phyloP scores from a whole-genome alignment of 1,139 yeast genomes.

The Geotrichum klebahnii region DNA sequence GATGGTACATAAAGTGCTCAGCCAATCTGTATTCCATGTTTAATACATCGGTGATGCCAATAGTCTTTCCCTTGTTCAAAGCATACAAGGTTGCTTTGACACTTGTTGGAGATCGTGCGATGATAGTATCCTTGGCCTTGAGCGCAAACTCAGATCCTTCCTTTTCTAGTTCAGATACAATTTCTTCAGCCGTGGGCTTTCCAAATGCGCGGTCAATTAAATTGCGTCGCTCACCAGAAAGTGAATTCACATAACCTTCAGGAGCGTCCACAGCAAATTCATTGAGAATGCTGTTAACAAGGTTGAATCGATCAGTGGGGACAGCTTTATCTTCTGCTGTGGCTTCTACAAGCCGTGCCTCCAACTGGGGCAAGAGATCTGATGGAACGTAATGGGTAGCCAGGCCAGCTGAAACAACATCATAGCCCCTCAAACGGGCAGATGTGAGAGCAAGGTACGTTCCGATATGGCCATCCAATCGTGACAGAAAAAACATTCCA shows the following conservation, averaged over 20 bases:
- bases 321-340: conserved; percentile 33
- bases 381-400: conserved; percentile 87
- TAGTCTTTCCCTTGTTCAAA: conserved; percentile 57
- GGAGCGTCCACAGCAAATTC: conserved; percentile 76
- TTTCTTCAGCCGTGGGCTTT: conserved; percentile 54
- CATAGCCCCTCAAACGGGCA: conserved; percentile 67
- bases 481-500: conserved; percentile 80
- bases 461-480: conserved; percentile 78
- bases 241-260: conserved; percentile 55
- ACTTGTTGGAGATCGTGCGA: conserved; percentile 68
- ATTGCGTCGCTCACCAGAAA: conserved; percentile 52
- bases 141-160: conserved; percentile 67
- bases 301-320: conserved; percentile 41
- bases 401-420: conserved; percentile 74
- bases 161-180: conserved; percentile 53
- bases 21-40: conserved; percentile 75
- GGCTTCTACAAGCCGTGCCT: conserved; percentile 56
- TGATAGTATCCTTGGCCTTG: conserved; percentile 52
- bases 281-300: conserved; percentile 68
- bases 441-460: conserved; percentile 86
- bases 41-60: conserved; percentile 62
- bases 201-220: conserved; percentile 68
- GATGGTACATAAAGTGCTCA: conserved; percentile 62
- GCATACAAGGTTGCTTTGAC: conserved; percentile 69
- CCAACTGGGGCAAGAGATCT: conserved; percentile 57